These are phyloP conservation scores for Meyerozyma smithsonii DNA, from an alignment of 1,139 yeast genomes.

Conservation along the genomic window DNA sequence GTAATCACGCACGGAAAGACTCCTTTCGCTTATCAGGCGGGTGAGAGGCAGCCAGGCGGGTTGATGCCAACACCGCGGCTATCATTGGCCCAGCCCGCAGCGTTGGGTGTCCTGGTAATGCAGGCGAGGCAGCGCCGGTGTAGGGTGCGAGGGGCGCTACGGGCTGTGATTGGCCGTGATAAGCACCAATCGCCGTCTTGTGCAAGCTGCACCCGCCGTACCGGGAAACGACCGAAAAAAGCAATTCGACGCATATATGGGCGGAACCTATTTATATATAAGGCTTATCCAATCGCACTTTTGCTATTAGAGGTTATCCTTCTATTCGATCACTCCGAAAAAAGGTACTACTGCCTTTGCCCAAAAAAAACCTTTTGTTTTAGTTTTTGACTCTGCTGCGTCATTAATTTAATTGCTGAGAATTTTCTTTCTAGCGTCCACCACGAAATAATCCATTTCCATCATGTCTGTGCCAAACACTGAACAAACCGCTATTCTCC, in stretches of 20 bases:
- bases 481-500: slow-evolving; percentile 72
- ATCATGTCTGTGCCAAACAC: slow-evolving; percentile 32
- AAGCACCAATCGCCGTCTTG: slow-evolving; percentile 1
- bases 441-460: slow-evolving; percentile 5
- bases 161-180: not conserved
- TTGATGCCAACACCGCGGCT: not conserved
- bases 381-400: slow-evolving; percentile 1
- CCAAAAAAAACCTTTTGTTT: not conserved
- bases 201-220: not conserved
- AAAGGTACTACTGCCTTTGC: not conserved
- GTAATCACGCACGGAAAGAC: too few relatives aligned
- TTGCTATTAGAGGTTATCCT: slow-evolving; percentile 1
- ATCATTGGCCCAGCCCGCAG: not conserved
- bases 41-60: too few relatives aligned
- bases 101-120: not conserved
- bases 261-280: slow-evolving; percentile 1
- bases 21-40: too few relatives aligned
- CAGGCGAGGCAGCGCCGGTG: not conserved
- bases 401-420: not conserved
- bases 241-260: slow-evolving; percentile 1
- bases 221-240: slow-evolving; percentile 2
- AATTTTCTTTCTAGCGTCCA: not conserved
- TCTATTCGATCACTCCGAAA: not conserved
- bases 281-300: slow-evolving; percentile 2
- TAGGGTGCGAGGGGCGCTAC: not conserved